Percentiles rank a stretch among this genome's conserved stretches.
These are phyloP conservation scores for Hysterium pulicare DNA, from an alignment of 2,329 filamentous ascomycete genomes.

Conservation along the genomic window DNA sequence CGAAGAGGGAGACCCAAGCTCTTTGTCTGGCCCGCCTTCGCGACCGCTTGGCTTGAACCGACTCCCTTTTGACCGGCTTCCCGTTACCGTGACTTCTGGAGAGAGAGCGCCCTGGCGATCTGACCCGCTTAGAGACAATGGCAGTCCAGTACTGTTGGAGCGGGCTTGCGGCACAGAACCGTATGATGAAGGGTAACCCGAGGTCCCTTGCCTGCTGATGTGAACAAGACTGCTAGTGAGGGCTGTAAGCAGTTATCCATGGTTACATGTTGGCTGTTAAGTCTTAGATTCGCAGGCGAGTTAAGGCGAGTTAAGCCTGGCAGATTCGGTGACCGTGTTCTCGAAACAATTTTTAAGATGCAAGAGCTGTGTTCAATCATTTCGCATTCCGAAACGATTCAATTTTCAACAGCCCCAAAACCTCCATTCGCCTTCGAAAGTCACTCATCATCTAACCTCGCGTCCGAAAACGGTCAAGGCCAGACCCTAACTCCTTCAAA, in stretches of 20 bases:
- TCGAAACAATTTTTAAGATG: not conserved
- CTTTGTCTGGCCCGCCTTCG: constrained; percentile 28
- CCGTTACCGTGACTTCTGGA: constrained; percentile 1
- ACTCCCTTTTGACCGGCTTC: constrained; percentile 5
- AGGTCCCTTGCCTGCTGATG: no score
- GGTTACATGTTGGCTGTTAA: no score
- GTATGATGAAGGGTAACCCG: no score
- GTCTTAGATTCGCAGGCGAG: no score
- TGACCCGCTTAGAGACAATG: not conserved
- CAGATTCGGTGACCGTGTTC: not conserved
- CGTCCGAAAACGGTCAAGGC: not conserved
- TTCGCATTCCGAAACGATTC: not conserved
- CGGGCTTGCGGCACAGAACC: no score
- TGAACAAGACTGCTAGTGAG: no score
- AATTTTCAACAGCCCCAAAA: not conserved
- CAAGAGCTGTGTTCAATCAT: not conserved
- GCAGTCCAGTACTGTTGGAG: not conserved
- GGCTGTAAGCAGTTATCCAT: no score
- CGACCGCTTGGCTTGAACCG: constrained; percentile 1
- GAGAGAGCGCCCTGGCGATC: constrained; percentile 8
- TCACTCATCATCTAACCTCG: not conserved
- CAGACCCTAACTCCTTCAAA: not conserved
- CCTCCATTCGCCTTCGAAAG: not conserved
- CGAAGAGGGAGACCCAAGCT: constrained; percentile 13
- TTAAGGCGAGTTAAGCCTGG: no score